Conservation (phyloP, 2,329 filamentous ascomycete species). For the Ascocoryne sarcoides region DNA sequence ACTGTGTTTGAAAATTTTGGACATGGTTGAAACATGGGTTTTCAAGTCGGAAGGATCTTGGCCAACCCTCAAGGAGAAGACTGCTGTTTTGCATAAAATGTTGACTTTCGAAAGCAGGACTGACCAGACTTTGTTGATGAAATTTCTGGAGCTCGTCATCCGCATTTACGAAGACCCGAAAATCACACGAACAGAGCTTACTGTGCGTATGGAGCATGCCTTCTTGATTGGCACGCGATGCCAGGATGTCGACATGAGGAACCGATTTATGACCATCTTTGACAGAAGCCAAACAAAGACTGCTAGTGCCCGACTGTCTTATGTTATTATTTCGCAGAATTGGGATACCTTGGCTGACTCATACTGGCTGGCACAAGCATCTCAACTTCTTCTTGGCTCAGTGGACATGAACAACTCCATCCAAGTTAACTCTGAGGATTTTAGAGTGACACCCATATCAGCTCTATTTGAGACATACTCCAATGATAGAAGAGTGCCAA, state of each 20-base stretch:
- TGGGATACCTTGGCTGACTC: slow-evolving; percentile 94
- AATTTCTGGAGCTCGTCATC: slow-evolving; percentile 93
- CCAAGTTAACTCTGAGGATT: slow-evolving; percentile 76
- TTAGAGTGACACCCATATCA: slow-evolving; percentile 66
- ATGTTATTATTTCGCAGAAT: slow-evolving; percentile 85
- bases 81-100: slow-evolving; percentile 98
- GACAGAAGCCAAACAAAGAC: slow-evolving; percentile 91
- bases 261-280: slow-evolving; percentile 93
- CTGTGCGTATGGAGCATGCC: slow-evolving; percentile 93
- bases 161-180: slow-evolving; percentile 97
- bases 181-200: slow-evolving; percentile 89
- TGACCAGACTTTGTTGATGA: slow-evolving; percentile 78
- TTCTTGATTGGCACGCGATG: slow-evolving; percentile 93
- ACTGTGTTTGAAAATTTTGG: slow-evolving; percentile 85
- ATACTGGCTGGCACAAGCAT: slow-evolving; percentile 94
- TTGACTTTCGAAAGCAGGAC: slow-evolving; percentile 80
- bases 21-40: slow-evolving; percentile 92
- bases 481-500: slow-evolving; percentile 55
- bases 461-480: slow-evolving; percentile 65
- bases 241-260: slow-evolving; percentile 91
- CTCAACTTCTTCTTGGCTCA: slow-evolving; percentile 83
- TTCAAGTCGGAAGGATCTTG: slow-evolving; percentile 92
- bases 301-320: slow-evolving; percentile 78
- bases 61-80: slow-evolving; percentile 97
- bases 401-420: slow-evolving; percentile 76